A percentile compares a stretch with the other conserved stretches of the same genome.
phyloP scores from a whole-genome alignment of 495 filamentous ascomycete genomes.

The Staphylotrichum tortipilum region DNA sequence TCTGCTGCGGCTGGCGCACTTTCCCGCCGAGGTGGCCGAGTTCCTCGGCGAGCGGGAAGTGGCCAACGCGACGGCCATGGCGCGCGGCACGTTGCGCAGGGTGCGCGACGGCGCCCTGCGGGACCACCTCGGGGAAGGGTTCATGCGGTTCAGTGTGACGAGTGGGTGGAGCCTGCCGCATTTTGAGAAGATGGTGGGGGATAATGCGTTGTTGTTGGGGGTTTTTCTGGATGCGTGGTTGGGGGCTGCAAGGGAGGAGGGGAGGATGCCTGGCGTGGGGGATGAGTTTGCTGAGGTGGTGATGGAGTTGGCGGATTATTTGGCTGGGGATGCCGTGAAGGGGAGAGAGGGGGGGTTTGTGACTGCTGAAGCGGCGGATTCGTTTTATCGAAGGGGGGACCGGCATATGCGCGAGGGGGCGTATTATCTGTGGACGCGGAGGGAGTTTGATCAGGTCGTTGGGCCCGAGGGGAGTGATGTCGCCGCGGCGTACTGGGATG shows the following conservation, averaged over 20 bases:
- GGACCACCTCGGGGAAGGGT: conserved; percentile 85
- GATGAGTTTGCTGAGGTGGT: conserved; percentile 69
- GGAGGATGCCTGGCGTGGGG: conserved; percentile 1
- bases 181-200: conserved; percentile 98
- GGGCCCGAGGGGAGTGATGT: conserved; percentile 52
- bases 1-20: conserved; percentile 65
- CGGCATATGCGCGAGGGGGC: conserved; percentile 86
- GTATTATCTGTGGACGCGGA: conserved; percentile 89
- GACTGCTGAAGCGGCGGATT: conserved; percentile 89
- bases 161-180: conserved; percentile 86
- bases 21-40: conserved; percentile 64
- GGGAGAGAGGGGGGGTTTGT: conserved; percentile 68
- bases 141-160: conserved; percentile 85
- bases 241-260: conserved; percentile 48
- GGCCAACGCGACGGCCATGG: conserved; percentile 69
- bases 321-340: conserved; percentile 60
- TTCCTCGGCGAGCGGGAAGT: conserved; percentile 80
- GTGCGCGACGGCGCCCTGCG: conserved; percentile 84
- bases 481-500: conserved; percentile 77
- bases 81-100: conserved; percentile 64
- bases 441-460: conserved; percentile 75
- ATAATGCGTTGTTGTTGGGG: conserved; percentile 80
- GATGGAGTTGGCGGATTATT: conserved; percentile 75
- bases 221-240: conserved; percentile 86
- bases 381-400: conserved; percentile 64